Base-by-base conservation (phyloP, 2,329 filamentous ascomycete genomes). In the Fusarium sp. region DNA sequence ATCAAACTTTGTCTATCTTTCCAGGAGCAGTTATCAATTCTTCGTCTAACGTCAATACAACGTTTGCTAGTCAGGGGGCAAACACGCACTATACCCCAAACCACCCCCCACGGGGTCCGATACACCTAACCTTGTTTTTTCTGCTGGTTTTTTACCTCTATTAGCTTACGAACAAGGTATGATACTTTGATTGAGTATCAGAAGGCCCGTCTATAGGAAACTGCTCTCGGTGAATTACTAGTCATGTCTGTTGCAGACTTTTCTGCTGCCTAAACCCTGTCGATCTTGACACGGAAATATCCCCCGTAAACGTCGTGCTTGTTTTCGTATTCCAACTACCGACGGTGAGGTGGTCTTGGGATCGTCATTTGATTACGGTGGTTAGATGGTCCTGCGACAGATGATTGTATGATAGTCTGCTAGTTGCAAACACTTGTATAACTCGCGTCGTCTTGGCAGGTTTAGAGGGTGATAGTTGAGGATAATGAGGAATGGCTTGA, bases 21-120 rank as follows among this genome's bases (percentile, higher is more conserved):
- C 52, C 40, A 58, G 35, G 45, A 51, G 28, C 28, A 19, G 22
- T 32, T 39, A 30, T 52, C 55, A 46, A 61, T 41, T 17, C 53
- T 43, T 49, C 17, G 46, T 14, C 9, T 24, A 26, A 39, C 28
- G n/a, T 24, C 20, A 48, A 14, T n/a, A 19, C 20, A 32, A 7
- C 26, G 7, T 59, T 58, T 47, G 59, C 52, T 30, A 30, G 28
- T 30, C 28, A 59, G 64, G 61, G 59, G 59, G 60, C n/a, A 41
- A 28, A 6, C 52, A 45, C 51, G 33, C 45, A 58, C 61, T 64
- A 64, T 63, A 63, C 43, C 60, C 59, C 59, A 63, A 63, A 43
- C 60, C 15, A 24, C 30, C 53, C 60, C 62, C 62, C 53, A 65
- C 53, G 62, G 61, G 60, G 30, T 20, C 44, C 17, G 40, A 63